phyloP scores from a whole-genome alignment of 176 grass and related monocot species.

The Musa schizocarpa region DNA sequence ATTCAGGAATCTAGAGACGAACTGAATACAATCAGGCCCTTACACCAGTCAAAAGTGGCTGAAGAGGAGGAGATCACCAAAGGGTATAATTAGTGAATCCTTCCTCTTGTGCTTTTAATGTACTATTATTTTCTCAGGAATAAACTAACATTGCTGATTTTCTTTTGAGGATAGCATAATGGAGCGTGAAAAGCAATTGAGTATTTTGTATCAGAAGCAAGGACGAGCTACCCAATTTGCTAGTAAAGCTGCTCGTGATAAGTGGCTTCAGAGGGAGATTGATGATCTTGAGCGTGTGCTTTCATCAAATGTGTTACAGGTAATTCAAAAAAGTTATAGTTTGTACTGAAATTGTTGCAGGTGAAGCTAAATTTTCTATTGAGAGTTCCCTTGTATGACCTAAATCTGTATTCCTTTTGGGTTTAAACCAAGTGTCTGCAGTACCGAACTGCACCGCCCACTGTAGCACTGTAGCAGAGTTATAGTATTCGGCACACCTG shows the following conservation, averaged over 20 bases:
- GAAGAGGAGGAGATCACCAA: slow-evolving; percentile 92
- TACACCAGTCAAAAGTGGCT: slow-evolving; percentile 63
- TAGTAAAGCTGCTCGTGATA: slow-evolving; percentile 79
- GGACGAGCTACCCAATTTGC: slow-evolving; percentile 90
- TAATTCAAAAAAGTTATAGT: slow-evolving; percentile 17
- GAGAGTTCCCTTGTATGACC: background rate
- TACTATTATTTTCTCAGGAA: slow-evolving; percentile 10
- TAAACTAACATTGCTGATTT: background rate
- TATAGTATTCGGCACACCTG: too few species aligned
- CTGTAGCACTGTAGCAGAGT: too few species aligned
- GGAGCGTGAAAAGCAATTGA: slow-evolving; percentile 90
- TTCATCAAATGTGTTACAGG: slow-evolving; percentile 81
- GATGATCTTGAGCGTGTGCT: slow-evolving; percentile 85
- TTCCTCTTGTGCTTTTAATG: slow-evolving; percentile 13
- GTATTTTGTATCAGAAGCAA: slow-evolving; percentile 98
- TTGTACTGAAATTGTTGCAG: background rate
- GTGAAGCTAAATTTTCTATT: background rate
- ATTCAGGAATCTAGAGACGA: slow-evolving; percentile 83
- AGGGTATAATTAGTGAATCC: slow-evolving; percentile 36
- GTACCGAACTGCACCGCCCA: too few species aligned
- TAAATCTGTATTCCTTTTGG: background rate
- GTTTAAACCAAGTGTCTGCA: too few species aligned
- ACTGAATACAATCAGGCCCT: slow-evolving; percentile 65
- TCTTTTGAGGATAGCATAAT: slow-evolving; percentile 62
- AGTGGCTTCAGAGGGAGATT: slow-evolving; percentile 95